Evolutionary conservation across 1,284 basidiomycete genomes (phyloP), one percentile per base, ranked within the genome.

Genomic region (Paramarasmius palmivorus): DNA sequence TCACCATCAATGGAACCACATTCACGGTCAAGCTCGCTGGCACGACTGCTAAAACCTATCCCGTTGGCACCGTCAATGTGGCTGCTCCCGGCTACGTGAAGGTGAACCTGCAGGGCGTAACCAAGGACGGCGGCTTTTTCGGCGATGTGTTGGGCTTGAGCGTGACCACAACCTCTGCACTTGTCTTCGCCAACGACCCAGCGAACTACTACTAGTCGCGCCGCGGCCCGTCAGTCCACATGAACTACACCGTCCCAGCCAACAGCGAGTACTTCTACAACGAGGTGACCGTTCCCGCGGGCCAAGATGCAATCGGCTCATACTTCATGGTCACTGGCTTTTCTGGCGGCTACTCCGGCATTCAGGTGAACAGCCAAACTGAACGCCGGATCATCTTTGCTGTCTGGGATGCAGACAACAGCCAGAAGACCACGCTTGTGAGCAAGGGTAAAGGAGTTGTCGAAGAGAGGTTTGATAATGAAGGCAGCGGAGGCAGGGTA

Each of bases 251-350:
- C 52, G 52, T 53, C 9, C 54, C 54, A 23, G 34, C 54, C 29
- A 53, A 56, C 34, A 53, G 19, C 42, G 54, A 56, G 54, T 56
- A 56, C 51, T 56, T 56, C 54, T 56, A 56, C 54, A 53, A 46
- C 26, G 51, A 56, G 25, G 54, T 56, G 3, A 53, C 54, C 34
- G 54, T 56, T 14, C 54, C 54, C 25, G 51, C 32, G n/a, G 42
- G 51, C 26, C 52, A 56, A 44, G 54, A 56, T 25, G 35, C 22
- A 32, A 26, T 56, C 54, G 54, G 54, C 12, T 56, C 54, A 51
- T 56, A 56, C 51, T 53, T 56, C 42, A 56, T 56, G 54, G 54
- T 48, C 37, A 32, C 29, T 15, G 54, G 54, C 41, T 56, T 56
- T 50, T 14, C 26, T 34, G 51, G 20, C 37, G 54, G 54, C 38